Evolutionary conservation across 2,329 filamentous ascomycete species (phyloP).

Genomic region (Botrytis galanthina): DNA sequence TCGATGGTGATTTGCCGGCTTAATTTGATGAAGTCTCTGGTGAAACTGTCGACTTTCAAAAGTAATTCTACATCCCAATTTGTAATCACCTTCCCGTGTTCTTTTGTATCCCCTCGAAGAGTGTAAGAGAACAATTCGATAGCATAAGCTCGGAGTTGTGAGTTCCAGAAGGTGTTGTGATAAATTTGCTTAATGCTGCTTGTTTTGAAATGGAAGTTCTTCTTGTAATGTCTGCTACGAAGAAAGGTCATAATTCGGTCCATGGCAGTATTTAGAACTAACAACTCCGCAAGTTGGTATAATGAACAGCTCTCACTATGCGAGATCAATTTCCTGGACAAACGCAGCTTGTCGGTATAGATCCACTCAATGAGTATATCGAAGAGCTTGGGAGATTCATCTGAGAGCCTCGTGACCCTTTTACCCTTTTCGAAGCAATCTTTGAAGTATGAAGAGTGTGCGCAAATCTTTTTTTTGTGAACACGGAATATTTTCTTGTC

Average conservation of each 20-base stretch:
- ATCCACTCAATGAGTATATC: neutral
- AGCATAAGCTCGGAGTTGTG: too few relatives aligned
- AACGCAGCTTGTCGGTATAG: neutral
- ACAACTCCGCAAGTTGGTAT: neutral
- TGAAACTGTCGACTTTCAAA: rapidly evolving
- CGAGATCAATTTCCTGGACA: neutral
- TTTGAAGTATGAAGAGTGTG: neutral
- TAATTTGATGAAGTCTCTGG: too few relatives aligned
- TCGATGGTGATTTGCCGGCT: too few relatives aligned
- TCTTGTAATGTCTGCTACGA: too few relatives aligned
- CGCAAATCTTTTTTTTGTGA: neutral
- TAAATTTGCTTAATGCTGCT: rapidly evolving
- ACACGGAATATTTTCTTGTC: neutral
- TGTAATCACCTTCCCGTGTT: rapidly evolving
- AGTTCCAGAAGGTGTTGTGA: rapidly evolving
- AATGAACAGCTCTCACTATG: rapidly evolving
- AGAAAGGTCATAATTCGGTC: neutral
- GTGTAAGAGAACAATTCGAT: too few relatives aligned
- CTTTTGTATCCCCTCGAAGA: too few relatives aligned
- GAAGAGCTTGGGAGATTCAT: neutral
- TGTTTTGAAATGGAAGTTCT: too few relatives aligned
- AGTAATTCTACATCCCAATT: too few relatives aligned
- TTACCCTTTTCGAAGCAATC: rapidly evolving
- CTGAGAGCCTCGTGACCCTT: rapidly evolving
- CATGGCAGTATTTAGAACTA: neutral